Conservation (phyloP, 306 rosid species). For the Vigna hirtella region DNA sequence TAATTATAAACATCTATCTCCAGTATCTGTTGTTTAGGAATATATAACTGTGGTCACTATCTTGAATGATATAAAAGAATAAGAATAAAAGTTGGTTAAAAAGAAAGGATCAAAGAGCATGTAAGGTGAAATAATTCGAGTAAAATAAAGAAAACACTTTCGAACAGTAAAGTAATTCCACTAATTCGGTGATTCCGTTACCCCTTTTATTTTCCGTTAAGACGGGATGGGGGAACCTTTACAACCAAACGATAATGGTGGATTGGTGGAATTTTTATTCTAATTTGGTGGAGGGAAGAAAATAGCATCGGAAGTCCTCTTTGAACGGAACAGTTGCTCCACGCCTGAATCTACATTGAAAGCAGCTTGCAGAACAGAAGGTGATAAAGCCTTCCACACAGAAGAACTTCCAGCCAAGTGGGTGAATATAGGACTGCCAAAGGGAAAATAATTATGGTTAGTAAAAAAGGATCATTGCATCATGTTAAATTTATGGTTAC, state of each 20-base stretch:
- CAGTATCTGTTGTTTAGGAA: too few relatives aligned
- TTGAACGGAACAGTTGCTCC: constrained; percentile 74
- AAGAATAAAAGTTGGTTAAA: neutral
- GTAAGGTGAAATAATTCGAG: neutral
- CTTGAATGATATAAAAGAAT: neutral
- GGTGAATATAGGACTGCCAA: constrained; percentile 79
- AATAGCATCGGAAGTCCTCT: constrained; percentile 74
- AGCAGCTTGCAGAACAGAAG: constrained; percentile 72
- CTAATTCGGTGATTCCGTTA: neutral
- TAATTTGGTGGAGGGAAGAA: constrained; percentile 88
- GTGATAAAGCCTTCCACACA: constrained; percentile 81
- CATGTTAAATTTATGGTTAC: neutral
- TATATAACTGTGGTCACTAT: neutral
- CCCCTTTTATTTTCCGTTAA: constrained; percentile 33
- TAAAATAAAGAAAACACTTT: neutral
- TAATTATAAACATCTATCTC: too few relatives aligned
- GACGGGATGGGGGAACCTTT: constrained; percentile 21
- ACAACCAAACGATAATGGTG: neutral
- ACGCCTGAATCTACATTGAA: constrained; percentile 71
- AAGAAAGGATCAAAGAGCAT: neutral
- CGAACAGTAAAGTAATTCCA: neutral
- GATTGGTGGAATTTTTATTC: constrained; percentile 5
- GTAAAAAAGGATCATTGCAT: constrained; percentile 6
- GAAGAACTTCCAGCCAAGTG: constrained; percentile 87
- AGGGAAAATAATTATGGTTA: neutral